Base-by-base conservation (phyloP, 2,329 filamentous ascomycete genomes). In the Aspergillus tubingensis region DNA sequence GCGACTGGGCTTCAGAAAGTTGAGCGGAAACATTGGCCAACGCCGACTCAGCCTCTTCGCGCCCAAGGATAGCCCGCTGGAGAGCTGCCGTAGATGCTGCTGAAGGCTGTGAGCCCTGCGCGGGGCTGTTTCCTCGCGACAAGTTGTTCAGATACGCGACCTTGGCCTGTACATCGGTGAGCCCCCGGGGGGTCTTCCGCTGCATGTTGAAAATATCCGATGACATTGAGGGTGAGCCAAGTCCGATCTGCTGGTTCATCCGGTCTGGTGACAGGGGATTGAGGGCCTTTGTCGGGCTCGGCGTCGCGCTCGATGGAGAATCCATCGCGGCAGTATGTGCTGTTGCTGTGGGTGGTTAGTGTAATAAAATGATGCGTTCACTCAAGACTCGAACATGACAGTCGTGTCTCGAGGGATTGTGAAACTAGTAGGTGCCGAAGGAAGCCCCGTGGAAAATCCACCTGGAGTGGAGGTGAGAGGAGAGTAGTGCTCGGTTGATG, bases 81-180 rank as follows among this genome's bases (percentile, higher is more conserved):
- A 78, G 74, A 64, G 74, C 81, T 60, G 73, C 81, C 65, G 74
- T 76, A 62, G 71, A 78, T 68, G 71, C 77, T 62, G 70, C 73
- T 64, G 72, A 65, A 38, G 69, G 32, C 44, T 62, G 55, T 62
- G 61, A 58, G 27, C 60, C 60, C 32, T 66, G 62, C 52, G 65
- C 67, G 15, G 75, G 72, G 59, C 74, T 77, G 38, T 70, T 68
- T 57, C 66, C 65, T 58, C 71, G 70, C 21, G 75, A 77, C n/a
- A 82, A 69, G 41, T 71, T 74, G 66, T 82, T 82, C 53, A 82
- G 68, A 59, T 79, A 81, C 5, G 80, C 80, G 54, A 82, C 79
- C 67, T 80, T 81, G 32, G 77, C 69, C 62, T 81, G 79, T 2
- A 82, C 80, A 63, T 81, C 80, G 1, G 78, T 79, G 10, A 72